Evolutionary conservation across 805 yeast genomes (phyloP).

Genomic region (Saturnispora zaruensis): DNA sequence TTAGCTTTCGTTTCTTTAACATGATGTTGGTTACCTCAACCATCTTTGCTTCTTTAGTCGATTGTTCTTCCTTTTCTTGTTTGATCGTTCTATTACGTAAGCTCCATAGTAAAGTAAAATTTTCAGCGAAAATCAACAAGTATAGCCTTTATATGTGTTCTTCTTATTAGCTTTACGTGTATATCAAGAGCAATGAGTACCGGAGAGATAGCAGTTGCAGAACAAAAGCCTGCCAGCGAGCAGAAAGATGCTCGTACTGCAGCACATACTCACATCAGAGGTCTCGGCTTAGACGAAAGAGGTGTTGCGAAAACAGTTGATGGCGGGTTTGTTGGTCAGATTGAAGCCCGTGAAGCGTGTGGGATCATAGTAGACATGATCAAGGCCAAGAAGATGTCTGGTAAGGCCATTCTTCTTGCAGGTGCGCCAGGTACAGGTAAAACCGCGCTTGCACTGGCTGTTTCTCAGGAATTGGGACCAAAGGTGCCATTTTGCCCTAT

Average conservation of each 20-base stretch:
- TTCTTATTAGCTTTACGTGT: background rate
- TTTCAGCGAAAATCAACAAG: background rate
- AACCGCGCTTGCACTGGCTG: conserved; percentile 96
- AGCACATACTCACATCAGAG: conserved; percentile 97
- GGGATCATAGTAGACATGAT: conserved; percentile 91
- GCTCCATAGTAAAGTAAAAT: background rate
- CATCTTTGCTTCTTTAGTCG: background rate
- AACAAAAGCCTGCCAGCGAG: conserved; percentile 8
- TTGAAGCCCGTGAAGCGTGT: conserved; percentile 86
- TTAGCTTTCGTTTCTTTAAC: too few species aligned
- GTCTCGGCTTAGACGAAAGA: conserved; percentile 91
- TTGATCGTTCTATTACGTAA: background rate
- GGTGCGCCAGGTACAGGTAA: conserved; percentile 99
- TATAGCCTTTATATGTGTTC: background rate
- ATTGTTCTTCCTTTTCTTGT: background rate
- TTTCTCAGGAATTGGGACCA: conserved; percentile 58
- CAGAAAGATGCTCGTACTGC: conserved; percentile 39
- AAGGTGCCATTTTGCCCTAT: conserved; percentile 93
- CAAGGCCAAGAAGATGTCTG: conserved; percentile 90
- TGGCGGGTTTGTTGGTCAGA: conserved; percentile 98
- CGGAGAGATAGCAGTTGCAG: background rate
- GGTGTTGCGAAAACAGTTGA: conserved; percentile 71
- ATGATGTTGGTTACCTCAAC: background rate
- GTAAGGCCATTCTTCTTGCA: conserved; percentile 89
- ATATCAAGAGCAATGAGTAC: background rate